Base-by-base conservation (phyloP, 2,329 filamentous ascomycete genomes). In the Aspergillus hiratsukae region DNA sequence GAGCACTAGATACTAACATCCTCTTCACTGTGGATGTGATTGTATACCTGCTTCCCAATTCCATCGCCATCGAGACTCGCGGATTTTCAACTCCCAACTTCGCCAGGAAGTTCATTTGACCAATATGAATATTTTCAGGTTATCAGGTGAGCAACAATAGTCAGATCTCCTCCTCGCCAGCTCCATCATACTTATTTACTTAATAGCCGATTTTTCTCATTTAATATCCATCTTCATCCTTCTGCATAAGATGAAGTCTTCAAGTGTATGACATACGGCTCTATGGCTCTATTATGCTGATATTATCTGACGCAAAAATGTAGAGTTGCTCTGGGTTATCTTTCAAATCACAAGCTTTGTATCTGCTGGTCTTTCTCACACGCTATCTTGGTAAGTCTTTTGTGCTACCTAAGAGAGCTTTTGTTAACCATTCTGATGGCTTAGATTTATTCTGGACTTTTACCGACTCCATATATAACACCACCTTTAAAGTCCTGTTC, bases 311-410 rank as follows among this genome's bases (percentile, higher is more conserved):
- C 52, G 10, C 19, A 23, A 23, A 43, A 27, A 58, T 45, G 31
- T 53, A 97, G 93, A 97, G 92, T 81, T 96, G 92, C 74, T 88
- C 93, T 45, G 94, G 94, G 67, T 93, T 99, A 76, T 99, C 94
- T 17, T 97, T 99, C 84, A 99, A 99, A 76, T 97, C 93, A 60
- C 94, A 99, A 82, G 90, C 87, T 51, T 83, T 99, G 56, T 99
- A 99, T 77, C 81, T 97, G 65, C 79, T 96, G 48, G 94, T 99
- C 68, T 99, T 99, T 76, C 73, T 95, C 46, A 96, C 92, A 60
- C 86, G 94, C 71, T 99, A 99, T 76, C 84, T 99, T 61, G 88
- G 88, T 90, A 78, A 55, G 74, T 56, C 41, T 52, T 41, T n/a
- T 53, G 45, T n/a, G 56, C 21, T 8, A 25, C 21, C 43, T 46